Percentiles rank a stretch among this genome's conserved stretches.
Conservation (phyloP, 768 basidiomycete genomes). For the Phanerochaete sordida region DNA sequence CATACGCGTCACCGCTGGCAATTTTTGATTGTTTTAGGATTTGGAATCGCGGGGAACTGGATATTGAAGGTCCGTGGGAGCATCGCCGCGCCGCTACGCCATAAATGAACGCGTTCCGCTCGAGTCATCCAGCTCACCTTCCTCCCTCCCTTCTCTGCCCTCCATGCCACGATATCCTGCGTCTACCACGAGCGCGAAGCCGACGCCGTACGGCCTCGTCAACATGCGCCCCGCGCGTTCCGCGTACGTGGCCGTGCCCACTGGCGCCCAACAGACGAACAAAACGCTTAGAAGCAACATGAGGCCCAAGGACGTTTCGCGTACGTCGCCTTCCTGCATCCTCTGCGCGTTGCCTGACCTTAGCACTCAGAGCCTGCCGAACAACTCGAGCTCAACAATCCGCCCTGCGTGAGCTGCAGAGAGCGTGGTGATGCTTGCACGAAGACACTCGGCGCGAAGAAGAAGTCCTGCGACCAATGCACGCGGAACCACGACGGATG, state of each 20-base stretch:
- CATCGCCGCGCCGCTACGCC: neutral
- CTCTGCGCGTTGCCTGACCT: neutral
- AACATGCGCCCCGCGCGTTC: too few species aligned
- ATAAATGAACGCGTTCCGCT: neutral
- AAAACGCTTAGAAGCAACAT: too few species aligned
- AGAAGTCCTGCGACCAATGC: neutral
- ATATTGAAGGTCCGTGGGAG: neutral
- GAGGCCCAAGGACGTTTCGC: too few species aligned
- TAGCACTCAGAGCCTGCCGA: neutral
- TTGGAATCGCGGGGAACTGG: neutral
- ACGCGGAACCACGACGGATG: neutral
- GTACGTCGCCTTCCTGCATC: too few species aligned
- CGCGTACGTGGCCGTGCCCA: too few species aligned
- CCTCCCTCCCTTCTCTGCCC: too few species aligned
- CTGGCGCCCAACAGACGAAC: too few species aligned
- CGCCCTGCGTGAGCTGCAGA: neutral
- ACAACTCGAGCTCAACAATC: neutral
- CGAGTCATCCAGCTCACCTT: neutral
- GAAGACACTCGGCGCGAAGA: neutral
- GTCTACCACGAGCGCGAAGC: neutral
- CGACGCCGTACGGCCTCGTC: neutral
- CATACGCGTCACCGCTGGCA: too few species aligned
- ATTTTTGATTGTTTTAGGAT: neutral
- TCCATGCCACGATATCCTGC: neutral
- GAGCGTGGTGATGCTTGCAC: neutral